phyloP scores from a whole-genome alignment of 2,329 filamentous ascomycete species.

The Pseudovirgaria hyperparasitica region DNA sequence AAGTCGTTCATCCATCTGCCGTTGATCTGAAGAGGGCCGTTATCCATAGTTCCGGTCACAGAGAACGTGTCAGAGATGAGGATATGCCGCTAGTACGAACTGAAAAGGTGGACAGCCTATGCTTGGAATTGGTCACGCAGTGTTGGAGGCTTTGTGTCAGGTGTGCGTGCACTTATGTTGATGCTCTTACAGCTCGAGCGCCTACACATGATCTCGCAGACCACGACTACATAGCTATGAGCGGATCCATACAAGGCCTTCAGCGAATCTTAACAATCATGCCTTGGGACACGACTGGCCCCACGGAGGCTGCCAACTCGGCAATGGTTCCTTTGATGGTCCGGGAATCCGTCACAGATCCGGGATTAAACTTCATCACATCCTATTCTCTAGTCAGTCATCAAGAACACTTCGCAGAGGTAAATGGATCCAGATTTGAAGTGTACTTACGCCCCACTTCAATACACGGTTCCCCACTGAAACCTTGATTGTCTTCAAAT shows the following conservation, averaged over 20 bases:
- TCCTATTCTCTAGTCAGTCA: constrained; percentile 29
- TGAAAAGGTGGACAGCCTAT: too few relatives aligned
- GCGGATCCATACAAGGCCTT: not conserved
- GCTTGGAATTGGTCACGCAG: too few relatives aligned
- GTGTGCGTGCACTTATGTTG: not conserved
- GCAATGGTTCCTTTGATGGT: constrained; percentile 51
- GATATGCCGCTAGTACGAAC: too few relatives aligned
- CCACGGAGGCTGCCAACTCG: constrained; percentile 54
- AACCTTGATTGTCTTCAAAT: constrained; percentile 48
- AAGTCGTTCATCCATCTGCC: too few relatives aligned
- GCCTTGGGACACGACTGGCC: constrained; percentile 42
- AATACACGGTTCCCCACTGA: constrained; percentile 26
- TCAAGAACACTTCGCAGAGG: constrained; percentile 23
- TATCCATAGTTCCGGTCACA: too few relatives aligned
- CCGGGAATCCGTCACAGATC: constrained; percentile 35
- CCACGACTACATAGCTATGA: not conserved
- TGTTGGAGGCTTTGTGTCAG: not conserved
- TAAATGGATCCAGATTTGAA: constrained; percentile 6
- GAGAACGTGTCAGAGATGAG: too few relatives aligned
- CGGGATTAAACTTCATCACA: constrained; percentile 47
- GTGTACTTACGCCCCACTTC: constrained; percentile 18
- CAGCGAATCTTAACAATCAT: constrained; percentile 46
- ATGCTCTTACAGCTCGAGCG: constrained; percentile 1
- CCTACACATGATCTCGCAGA: not conserved
- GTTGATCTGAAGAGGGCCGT: too few relatives aligned